Evolutionary conservation across 2,329 filamentous ascomycete species (phyloP), one percentile per base, ranked within the genome.

Genomic region (Botrytis pseudocinerea): DNA sequence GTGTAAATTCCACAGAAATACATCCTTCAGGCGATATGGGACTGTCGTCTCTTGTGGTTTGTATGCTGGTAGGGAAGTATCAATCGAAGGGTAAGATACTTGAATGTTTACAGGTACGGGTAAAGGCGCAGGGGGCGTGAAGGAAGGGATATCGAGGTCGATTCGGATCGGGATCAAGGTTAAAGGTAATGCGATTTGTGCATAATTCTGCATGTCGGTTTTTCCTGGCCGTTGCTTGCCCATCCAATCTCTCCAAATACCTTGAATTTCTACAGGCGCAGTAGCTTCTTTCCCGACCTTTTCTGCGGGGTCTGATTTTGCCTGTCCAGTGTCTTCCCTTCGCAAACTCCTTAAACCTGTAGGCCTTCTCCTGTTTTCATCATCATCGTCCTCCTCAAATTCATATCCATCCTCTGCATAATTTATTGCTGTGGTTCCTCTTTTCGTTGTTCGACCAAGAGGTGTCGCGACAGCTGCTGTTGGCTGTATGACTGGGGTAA

Each of bases 1-100:
- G 83, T 98, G 95, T 22, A 99, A 87, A 79, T 99, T 99, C 96
- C 96, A 99, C 70, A 98, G 84, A 79, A 99, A 98, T n/a, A 93
- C 92, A 79, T 99, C 96, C 79, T 97, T 94, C 73, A 99, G 86
- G 75, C 96, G 90, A 83, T 94, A 98, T 4, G 93, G 92, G 0
- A 94, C 90, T 22, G 94, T 94, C 75, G 89, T 83, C 75, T 98
- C 95, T 72, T 92, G 92, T 72, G 88, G 87, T 79, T 91, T 91
- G 83, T 97, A 98, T 72, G 94, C 90, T 22, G 93, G 91, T 69
- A 93, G 85, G 8, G 89, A 89, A 74, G 92, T 90, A 80, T 97
- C 92, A 77, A 91, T 88, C 25, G 86, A 85, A 73, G 85, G 85
- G 73, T 87, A 86, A 18, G 60, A 40, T 20, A 66, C 63, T 72